Conservation (phyloP, 306 rosid genomes). For the Trifolium subterraneum region DNA sequence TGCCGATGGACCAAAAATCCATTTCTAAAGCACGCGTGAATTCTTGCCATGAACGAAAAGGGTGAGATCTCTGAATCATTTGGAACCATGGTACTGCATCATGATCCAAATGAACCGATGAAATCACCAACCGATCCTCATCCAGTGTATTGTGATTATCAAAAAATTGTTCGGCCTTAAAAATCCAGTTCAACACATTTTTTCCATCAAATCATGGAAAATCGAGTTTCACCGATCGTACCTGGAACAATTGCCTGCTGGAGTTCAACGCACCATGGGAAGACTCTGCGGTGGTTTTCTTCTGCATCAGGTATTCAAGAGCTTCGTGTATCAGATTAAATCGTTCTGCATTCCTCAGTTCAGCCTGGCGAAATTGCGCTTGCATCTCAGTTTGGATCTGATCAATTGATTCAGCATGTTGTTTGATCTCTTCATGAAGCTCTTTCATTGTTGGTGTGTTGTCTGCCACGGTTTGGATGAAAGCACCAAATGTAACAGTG, state of each 20-base stretch:
- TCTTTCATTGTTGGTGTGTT: too few species aligned
- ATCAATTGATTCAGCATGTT: not conserved
- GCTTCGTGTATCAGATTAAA: not conserved
- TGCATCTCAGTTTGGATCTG: not conserved
- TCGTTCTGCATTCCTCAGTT: not conserved
- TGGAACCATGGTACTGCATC: not conserved
- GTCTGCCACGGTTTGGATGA: not conserved
- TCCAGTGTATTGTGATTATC: not conserved
- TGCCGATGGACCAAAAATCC: too few species aligned
- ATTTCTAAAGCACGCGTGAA: not conserved
- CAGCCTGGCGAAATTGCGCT: not conserved
- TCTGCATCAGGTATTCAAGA: not conserved
- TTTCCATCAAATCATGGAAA: too few species aligned
- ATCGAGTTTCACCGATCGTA: not conserved
- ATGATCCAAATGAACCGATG: not conserved
- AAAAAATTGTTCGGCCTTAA: not conserved
- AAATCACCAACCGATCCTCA: too few species aligned
- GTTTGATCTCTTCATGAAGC: too few species aligned
- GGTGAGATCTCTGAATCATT: not conserved
- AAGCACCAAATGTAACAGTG: not conserved
- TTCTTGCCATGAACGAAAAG: not conserved
- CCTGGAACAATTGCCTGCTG: not conserved
- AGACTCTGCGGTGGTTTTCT: not conserved
- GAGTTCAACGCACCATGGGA: not conserved
- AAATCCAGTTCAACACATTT: too few species aligned